phyloP scores from a whole-genome alignment of 2,329 filamentous ascomycete genomes.

The Ophiobolus disseminans region DNA sequence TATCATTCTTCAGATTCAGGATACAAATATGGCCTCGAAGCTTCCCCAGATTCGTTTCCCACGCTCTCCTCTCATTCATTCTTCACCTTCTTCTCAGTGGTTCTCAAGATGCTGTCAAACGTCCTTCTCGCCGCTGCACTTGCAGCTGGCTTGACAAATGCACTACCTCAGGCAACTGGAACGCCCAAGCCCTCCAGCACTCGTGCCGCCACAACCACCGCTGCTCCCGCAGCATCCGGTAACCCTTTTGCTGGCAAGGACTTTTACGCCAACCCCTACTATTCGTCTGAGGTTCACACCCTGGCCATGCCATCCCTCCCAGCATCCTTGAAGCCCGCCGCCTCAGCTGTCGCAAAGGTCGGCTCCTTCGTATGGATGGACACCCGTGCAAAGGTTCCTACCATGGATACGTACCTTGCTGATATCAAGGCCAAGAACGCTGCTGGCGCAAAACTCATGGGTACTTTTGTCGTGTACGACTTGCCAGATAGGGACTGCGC shows the following conservation, averaged over 20 bases:
- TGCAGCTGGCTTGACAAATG: conserved; percentile 30
- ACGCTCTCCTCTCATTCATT: conserved; percentile 7
- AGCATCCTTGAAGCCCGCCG: conserved; percentile 59
- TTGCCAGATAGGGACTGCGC: conserved; percentile 70
- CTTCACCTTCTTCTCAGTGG: conserved; percentile 4
- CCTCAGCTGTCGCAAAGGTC: conserved; percentile 57
- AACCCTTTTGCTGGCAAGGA: conserved; percentile 60
- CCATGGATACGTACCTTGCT: conserved; percentile 56
- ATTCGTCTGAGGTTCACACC: conserved; percentile 60
- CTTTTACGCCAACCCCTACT: conserved; percentile 61
- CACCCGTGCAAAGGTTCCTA: conserved; percentile 57
- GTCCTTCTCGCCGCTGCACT: conserved; percentile 23
- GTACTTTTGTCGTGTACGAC: conserved; percentile 67
- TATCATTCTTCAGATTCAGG: conserved; percentile 3
- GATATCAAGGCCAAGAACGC: conserved; percentile 58
- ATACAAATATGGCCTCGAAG: conserved; percentile 23
- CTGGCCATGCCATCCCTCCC: conserved; percentile 69
- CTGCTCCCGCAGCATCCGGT: conserved; percentile 42
- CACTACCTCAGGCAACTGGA: conserved; percentile 29
- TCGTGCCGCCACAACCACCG: conserved; percentile 18
- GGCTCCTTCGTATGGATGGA: conserved; percentile 63
- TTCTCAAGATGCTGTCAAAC: conserved; percentile 26
- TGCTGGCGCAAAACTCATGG: conserved; percentile 57
- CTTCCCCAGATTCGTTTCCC: neutral
- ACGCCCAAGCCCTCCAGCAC: conserved; percentile 17